These are phyloP conservation scores for Dendrobium nobile DNA, from an alignment of 106 monocot genomes.

Conservation along the genomic window DNA sequence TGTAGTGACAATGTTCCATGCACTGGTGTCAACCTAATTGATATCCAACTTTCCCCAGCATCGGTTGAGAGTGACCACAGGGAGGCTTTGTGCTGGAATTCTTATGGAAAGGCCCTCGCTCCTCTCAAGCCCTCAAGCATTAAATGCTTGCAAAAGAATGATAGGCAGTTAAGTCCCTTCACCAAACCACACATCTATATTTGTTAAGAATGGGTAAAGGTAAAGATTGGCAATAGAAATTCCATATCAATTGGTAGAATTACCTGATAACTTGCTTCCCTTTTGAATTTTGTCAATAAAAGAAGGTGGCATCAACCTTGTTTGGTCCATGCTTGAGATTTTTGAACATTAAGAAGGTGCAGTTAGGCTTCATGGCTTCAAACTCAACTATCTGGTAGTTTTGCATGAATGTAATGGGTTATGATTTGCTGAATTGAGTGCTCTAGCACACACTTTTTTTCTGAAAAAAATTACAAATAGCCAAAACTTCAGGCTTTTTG, in stretches of 20 bases:
- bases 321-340: no score
- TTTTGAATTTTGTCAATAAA: not conserved
- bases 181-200: constrained; percentile 28
- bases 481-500: not conserved
- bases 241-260: no score
- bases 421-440: no score
- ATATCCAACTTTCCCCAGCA: constrained; percentile 26
- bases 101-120: constrained; percentile 25
- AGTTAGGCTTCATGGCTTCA: no score
- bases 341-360: no score
- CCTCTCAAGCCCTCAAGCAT: constrained; percentile 10
- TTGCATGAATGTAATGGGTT: no score
- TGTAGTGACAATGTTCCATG: constrained; percentile 54
- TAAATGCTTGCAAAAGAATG: constrained; percentile 19
- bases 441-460: no score
- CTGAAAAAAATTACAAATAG: no score
- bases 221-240: not conserved
- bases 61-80: not conserved
- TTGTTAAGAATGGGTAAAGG: constrained; percentile 11
- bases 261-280: constrained; percentile 4
- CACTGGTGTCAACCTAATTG: constrained; percentile 3
- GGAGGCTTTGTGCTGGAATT: constrained; percentile 37
- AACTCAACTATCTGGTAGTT: no score
- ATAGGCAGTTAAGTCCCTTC: constrained; percentile 16
- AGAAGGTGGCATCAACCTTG: no score